Percentiles rank a stretch among this genome's conserved stretches.
These are phyloP conservation scores for Pharus latifolius DNA, from an alignment of 176 grass and related monocot species.

Conservation along the genomic window DNA sequence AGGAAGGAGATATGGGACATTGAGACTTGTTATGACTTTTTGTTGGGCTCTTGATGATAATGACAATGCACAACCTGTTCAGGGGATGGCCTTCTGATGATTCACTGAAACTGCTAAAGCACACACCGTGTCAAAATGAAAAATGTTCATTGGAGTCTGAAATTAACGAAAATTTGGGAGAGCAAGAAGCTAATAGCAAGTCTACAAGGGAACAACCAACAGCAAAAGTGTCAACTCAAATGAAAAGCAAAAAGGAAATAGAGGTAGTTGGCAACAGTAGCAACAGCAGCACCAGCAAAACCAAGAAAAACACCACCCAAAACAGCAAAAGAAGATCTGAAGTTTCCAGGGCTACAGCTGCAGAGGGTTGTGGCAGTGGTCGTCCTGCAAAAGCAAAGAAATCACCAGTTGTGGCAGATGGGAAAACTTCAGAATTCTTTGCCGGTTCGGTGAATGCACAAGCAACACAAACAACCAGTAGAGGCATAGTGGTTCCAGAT, in stretches of 20 bases:
- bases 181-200: slow-evolving; percentile 27
- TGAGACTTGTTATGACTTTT: background rate
- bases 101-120: background rate
- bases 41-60: background rate
- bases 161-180: slow-evolving; percentile 19
- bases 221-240: background rate
- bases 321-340: slow-evolving; percentile 26
- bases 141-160: slow-evolving; percentile 4
- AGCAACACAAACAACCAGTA: background rate
- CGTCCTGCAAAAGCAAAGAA: background rate
- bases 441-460: background rate
- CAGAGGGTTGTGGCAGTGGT: background rate
- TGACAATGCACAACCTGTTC: background rate
- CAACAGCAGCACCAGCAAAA: slow-evolving; percentile 1
- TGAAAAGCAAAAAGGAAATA: slow-evolving; percentile 7
- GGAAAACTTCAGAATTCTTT: background rate
- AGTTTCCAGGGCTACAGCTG: background rate
- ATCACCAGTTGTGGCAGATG: background rate
- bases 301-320: background rate
- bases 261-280: background rate
- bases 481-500: background rate
- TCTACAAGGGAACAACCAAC: background rate
- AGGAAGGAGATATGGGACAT: background rate
- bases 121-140: background rate
- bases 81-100: slow-evolving; percentile 21